Base-by-base conservation (phyloP, 331 rosid genomes). In the Saraca asoca region DNA sequence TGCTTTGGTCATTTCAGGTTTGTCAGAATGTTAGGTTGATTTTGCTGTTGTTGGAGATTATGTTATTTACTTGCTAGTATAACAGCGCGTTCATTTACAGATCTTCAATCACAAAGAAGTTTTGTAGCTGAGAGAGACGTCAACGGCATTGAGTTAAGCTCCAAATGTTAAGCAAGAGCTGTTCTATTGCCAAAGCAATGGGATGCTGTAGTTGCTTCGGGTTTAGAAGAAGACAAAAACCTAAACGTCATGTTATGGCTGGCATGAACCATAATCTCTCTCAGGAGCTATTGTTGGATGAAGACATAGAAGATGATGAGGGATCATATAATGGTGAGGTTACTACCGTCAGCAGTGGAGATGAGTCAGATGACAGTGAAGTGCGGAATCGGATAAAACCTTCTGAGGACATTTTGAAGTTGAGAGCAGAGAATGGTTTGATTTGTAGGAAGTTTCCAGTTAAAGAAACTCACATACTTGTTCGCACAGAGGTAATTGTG, bases 121-220 rank as follows among this genome's bases (percentile, higher is more conserved):
- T 78, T 77, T 42, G 65, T 61, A 72, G 81, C 60, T 70, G 82
- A 77, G 58, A 79, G 56, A 62, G 71, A 41, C 41, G 54, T 46
- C 76, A 59, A 78, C 61, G 44, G 64, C 70, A 63, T 54, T 52
- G 46, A 62, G 79, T 46, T 65, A 54, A 80, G 83, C 53, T 71
- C 74, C 80, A 55, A 53, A 94, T 88, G 97, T 64, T 86, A 65
- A 50, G 52, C 38, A 84, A 76, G 90, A 75, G 81, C 73, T 73
- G 45, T 74, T 74, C 79, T 54, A n/a, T 92, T 62, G 66, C 79
- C 17, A 84, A 64, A 75, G 78, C 82, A 81, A 93, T 93, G 77
- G 95, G 83, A 51, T 93, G 95, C 81, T 93, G 89, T 65, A 81
- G 87, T 81, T 93, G 98, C 81, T 90, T 93, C 6, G 95, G 96